These are phyloP conservation scores for Abrus precatorius DNA, from an alignment of 306 rosid genomes.

Conservation along the genomic window DNA sequence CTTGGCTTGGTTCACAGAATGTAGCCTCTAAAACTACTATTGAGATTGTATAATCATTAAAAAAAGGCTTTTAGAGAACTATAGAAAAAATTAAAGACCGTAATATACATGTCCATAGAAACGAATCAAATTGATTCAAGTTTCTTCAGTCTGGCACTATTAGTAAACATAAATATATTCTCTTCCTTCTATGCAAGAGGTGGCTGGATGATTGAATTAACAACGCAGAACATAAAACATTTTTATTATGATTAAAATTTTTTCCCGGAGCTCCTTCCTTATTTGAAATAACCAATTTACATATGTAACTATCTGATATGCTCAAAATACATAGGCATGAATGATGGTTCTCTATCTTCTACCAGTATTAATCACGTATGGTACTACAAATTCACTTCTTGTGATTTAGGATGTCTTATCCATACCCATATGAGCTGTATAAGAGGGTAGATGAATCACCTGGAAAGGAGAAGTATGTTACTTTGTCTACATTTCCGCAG, in stretches of 20 bases:
- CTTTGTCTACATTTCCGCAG: slow-evolving; percentile 66
- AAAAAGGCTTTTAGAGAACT: slow-evolving; percentile 4
- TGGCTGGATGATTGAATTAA: not conserved
- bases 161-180: not conserved
- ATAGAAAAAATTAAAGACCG: not conserved
- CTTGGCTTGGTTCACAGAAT: slow-evolving; percentile 29
- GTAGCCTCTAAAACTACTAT: slow-evolving; percentile 18
- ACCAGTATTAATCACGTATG: not conserved
- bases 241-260: slow-evolving; percentile 2
- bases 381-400: slow-evolving; percentile 17
- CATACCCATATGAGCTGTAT: slow-evolving; percentile 76
- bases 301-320: slow-evolving; percentile 29
- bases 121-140: slow-evolving; percentile 21
- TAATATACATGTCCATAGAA: slow-evolving; percentile 1
- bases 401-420: slow-evolving; percentile 60
- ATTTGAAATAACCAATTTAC: slow-evolving; percentile 7
- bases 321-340: slow-evolving; percentile 20
- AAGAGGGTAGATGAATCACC: slow-evolving; percentile 82
- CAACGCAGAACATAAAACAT: not conserved
- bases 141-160: not conserved
- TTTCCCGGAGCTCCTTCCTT: slow-evolving; percentile 15
- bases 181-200: slow-evolving; percentile 7
- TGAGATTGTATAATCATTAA: slow-evolving; percentile 22
- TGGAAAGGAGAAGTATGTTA: slow-evolving; percentile 76
- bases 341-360: slow-evolving; percentile 10